Percentiles rank a stretch among this genome's conserved stretches.
These are phyloP conservation scores for Amoebophrya sp. DNA, from an alignment of 169 alveolate genomes.

Conservation along the genomic window DNA sequence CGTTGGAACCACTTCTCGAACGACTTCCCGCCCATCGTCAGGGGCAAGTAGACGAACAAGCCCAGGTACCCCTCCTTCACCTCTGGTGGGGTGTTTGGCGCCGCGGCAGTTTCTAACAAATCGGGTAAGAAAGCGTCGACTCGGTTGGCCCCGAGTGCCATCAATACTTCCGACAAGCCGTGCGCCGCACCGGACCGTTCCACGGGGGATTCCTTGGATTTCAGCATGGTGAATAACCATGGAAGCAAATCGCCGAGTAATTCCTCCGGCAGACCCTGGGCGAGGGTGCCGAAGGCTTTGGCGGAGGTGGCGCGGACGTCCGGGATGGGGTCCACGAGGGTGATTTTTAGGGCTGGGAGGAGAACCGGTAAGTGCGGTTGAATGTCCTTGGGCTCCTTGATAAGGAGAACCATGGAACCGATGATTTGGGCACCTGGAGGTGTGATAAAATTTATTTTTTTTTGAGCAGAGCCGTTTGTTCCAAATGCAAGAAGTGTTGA, in stretches of 20 bases:
- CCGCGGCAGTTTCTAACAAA: constrained; percentile 33
- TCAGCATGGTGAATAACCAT: constrained; percentile 37
- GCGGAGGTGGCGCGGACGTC: constrained; percentile 58
- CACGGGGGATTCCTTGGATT: constrained; percentile 44
- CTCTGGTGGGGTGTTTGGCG: constrained; percentile 27
- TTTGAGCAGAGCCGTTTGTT: too few relatives aligned
- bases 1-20: constrained; percentile 51
- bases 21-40: constrained; percentile 43
- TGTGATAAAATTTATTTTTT: too few relatives aligned
- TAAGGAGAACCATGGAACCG: constrained; percentile 52
- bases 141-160: constrained; percentile 34
- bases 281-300: constrained; percentile 53
- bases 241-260: constrained; percentile 32
- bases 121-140: constrained; percentile 40
- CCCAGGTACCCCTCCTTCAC: constrained; percentile 62
- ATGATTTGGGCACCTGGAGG: constrained; percentile 56
- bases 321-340: constrained; percentile 56
- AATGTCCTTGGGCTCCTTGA: constrained; percentile 49
- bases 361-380: constrained; percentile 52
- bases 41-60: constrained; percentile 58
- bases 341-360: constrained; percentile 49
- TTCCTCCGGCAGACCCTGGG: constrained; percentile 48
- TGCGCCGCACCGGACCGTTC: constrained; percentile 56
- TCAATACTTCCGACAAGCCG: constrained; percentile 51
- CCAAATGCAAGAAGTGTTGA: too few relatives aligned